These are phyloP conservation scores for Tricladium varicosporioides DNA, from an alignment of 2,329 filamentous ascomycete species.

Conservation along the genomic window DNA sequence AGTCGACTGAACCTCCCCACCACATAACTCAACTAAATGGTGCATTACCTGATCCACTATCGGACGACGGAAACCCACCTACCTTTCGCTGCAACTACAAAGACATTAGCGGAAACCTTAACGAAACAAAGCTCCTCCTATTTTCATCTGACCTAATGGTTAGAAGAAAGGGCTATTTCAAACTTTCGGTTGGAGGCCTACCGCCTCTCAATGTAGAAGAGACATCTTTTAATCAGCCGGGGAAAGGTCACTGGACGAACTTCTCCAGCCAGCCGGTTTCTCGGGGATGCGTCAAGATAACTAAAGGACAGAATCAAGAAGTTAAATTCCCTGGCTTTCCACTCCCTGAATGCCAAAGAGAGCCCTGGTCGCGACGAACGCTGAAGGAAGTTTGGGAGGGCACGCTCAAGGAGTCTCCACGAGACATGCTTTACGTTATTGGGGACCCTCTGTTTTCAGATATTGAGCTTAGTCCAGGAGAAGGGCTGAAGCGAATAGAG, in stretches of 20 bases:
- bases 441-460: background rate
- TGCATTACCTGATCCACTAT: background rate
- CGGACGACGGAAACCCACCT: background rate
- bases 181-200: background rate
- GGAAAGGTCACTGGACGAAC: background rate
- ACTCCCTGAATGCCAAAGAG: background rate
- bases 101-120: conserved; percentile 1
- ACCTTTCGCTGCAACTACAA: background rate
- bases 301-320: conserved; percentile 1
- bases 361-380: background rate
- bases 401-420: background rate
- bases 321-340: conserved; percentile 1
- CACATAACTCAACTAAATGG: background rate
- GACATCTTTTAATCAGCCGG: conserved; percentile 1
- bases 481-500: background rate
- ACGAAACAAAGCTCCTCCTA: background rate
- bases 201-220: background rate
- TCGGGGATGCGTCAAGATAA: background rate
- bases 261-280: background rate
- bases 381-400: background rate
- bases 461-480: background rate
- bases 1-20: background rate
- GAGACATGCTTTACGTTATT: background rate
- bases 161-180: conserved; percentile 1
- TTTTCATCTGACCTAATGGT: background rate